Evolutionary conservation across 192 early-diverging fungal species (phyloP).

Genomic region (Coemansia sp.): DNA sequence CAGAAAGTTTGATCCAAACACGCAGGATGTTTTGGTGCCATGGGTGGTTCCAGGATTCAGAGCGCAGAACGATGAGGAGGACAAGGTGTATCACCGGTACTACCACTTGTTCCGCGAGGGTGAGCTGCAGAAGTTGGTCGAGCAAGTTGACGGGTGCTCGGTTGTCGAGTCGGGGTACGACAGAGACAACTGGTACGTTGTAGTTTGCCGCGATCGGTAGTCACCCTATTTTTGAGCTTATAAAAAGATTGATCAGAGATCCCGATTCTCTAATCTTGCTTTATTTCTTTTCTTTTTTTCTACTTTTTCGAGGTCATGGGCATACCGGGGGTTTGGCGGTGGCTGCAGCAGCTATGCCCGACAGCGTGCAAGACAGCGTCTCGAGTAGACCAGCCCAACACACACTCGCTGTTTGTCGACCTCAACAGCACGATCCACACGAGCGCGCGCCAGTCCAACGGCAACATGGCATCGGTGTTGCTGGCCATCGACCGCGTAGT

Average conservation of each 20-base stretch:
- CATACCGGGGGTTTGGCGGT: constrained; percentile 48
- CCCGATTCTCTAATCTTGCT: not conserved
- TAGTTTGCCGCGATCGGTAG: constrained; percentile 22
- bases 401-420: constrained; percentile 45
- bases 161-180: constrained; percentile 84
- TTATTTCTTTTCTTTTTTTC: not conserved
- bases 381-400: constrained; percentile 14
- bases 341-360: constrained; percentile 40
- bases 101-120: constrained; percentile 90
- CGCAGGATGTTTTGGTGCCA: constrained; percentile 91
- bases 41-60: constrained; percentile 74
- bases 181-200: constrained; percentile 92
- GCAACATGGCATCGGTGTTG: constrained; percentile 17
- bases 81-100: constrained; percentile 67
- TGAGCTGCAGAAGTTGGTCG: constrained; percentile 76
- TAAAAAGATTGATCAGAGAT: not conserved
- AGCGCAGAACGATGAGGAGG: constrained; percentile 1
- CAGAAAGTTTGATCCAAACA: constrained; percentile 71
- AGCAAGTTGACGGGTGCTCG: constrained; percentile 48
- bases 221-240: not conserved
- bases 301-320: constrained; percentile 22
- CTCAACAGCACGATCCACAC: constrained; percentile 50
- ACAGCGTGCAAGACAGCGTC: constrained; percentile 26
- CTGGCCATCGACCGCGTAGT: constrained; percentile 27
- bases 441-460: constrained; percentile 22